These are phyloP conservation scores for Ocimum tenuiflorum DNA, from an alignment of 257 asterid genomes.

Conservation along the genomic window DNA sequence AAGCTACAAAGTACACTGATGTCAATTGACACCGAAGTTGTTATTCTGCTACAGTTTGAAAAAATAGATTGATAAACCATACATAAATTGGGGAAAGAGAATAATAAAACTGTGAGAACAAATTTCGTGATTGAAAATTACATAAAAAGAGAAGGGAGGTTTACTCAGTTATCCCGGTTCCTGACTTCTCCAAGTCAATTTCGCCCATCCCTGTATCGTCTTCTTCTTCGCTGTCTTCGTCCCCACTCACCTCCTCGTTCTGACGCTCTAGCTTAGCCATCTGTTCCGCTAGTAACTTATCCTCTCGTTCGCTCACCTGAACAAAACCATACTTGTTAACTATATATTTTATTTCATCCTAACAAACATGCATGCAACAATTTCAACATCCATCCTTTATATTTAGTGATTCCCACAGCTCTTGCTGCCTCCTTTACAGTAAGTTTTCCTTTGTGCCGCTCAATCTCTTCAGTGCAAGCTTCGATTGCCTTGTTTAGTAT, in stretches of 20 bases:
- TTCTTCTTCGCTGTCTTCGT: conserved; percentile 85
- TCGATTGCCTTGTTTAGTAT: conserved; percentile 72
- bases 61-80: neutral
- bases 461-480: conserved; percentile 77
- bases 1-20: neutral
- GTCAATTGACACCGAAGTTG: too few relatives aligned
- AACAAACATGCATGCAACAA: neutral
- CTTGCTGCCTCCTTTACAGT: conserved; percentile 81
- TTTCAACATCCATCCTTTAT: neutral
- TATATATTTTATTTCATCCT: too few relatives aligned
- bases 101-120: conserved; percentile 6
- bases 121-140: neutral
- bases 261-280: conserved; percentile 63
- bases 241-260: conserved; percentile 84
- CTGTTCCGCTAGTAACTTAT: conserved; percentile 69
- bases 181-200: conserved; percentile 55
- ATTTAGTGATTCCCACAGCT: conserved; percentile 57
- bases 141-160: neutral
- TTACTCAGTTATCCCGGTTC: conserved; percentile 35
- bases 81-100: neutral
- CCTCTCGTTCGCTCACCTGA: conserved; percentile 97
- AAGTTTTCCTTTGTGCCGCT: conserved; percentile 78
- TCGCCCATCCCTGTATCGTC: conserved; percentile 99
- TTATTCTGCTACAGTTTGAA: neutral
- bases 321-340: conserved; percentile 15